phyloP scores from a whole-genome alignment of 164 flowering plant species.

The Dillenia suffruticosa region DNA sequence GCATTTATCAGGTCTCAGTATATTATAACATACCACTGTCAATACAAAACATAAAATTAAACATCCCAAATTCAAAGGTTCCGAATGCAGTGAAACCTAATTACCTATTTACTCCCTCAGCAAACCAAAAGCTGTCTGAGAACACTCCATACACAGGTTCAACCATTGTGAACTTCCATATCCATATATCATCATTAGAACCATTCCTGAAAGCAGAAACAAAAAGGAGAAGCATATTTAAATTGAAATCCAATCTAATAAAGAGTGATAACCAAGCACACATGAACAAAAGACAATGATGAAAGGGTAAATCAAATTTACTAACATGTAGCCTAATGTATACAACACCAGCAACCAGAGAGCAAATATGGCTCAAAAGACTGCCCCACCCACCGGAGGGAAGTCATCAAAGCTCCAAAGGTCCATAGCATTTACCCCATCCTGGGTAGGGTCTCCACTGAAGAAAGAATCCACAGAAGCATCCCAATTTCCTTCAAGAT shows the following conservation, averaged over 20 bases:
- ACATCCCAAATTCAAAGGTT: not conserved
- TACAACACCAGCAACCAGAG: constrained; percentile 25
- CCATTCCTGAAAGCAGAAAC: constrained; percentile 26
- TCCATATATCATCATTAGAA: constrained; percentile 11
- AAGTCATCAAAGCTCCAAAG: constrained; percentile 90
- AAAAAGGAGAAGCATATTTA: not conserved
- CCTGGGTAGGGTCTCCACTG: constrained; percentile 53
- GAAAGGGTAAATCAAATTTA: constrained; percentile 9
- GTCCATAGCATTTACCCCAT: constrained; percentile 47
- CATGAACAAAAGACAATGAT: constrained; percentile 1
- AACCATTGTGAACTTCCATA: constrained; percentile 4
- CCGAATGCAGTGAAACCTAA: not conserved
- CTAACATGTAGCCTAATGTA: constrained; percentile 61
- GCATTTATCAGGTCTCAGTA: constrained; percentile 7
- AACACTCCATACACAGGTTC: constrained; percentile 13
- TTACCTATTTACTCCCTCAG: constrained; percentile 5
- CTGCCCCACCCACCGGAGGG: constrained; percentile 39
- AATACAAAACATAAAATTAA: constrained; percentile 1
- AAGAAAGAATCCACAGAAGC: constrained; percentile 57
- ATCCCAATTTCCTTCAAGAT: constrained; percentile 67
- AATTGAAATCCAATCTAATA: not conserved
- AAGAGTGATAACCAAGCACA: constrained; percentile 1
- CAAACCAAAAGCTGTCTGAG: constrained; percentile 10
- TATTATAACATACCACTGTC: constrained; percentile 17
- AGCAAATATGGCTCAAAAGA: constrained; percentile 31